Evolutionary conservation across 2,329 filamentous ascomycete genomes (phyloP), one percentile per base, ranked within the genome.

Genomic region (Exophiala sp.): DNA sequence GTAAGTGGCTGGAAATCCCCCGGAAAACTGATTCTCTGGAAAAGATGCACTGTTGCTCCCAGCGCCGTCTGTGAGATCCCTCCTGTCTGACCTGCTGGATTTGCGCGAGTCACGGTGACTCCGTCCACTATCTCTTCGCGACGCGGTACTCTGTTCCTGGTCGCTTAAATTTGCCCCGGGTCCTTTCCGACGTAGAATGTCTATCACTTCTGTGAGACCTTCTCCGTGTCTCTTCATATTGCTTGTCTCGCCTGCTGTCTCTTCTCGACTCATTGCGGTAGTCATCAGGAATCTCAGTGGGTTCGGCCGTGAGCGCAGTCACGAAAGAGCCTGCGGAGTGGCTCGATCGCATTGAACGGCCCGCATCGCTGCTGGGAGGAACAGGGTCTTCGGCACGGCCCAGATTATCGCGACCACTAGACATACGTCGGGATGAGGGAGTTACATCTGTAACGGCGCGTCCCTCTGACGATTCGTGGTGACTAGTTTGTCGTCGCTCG

Each of bases 1-100:
- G 52, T 66, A 73, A 9, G 68, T 64, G 4, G 64, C 54, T 13
- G 77, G 74, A 49, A 78, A 70, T 61, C 81, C 78, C 42, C 77
- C 77, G 4, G 78, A 79, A 58, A 82, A 82, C 59, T 82, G 80
- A 58, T 76, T 71, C 29, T 71, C 65, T 34, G 57, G 53, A 24
- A 79, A 68, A 60, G 78, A 74, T 24, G 75, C 68, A 43, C 74
- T 70, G 56, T 70, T 68, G 4, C 59, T 53, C 8, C 55, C 53
- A 38, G 65, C 23, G 16, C 34, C 46, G 22, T 50, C 52, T 21
- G 41, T 32, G 18, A 43, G 53, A 19, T 54, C 50, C 35, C 34
- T 48, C n/a, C 27, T 42, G 13, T 44, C 41, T 27, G 50, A 34
- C 41, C 42, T 53, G 45, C 43, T 43, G 16, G 48, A 50, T 39